Base-by-base conservation (phyloP, 2,329 filamentous ascomycete genomes). In the Dissoconium aciculare region DNA sequence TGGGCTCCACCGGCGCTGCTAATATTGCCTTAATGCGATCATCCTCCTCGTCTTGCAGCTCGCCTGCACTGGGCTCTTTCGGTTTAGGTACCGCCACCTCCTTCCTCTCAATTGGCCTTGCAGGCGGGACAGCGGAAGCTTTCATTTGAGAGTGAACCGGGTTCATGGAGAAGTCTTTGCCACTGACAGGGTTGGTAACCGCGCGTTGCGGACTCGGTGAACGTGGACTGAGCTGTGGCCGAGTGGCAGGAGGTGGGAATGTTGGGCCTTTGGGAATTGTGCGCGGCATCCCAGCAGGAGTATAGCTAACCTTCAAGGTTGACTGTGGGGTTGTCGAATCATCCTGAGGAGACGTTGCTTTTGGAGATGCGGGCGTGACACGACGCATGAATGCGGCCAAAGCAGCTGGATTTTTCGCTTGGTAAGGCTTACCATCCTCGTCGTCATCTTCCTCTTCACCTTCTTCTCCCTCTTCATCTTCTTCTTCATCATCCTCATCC, bases 161-260 rank as follows among this genome's bases (percentile, higher is more conserved):
- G 30, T 27, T 32, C 17, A 23, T 30, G 28, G 30, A 38, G 28
- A 16, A 30, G 14, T 12, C 26, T 13, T 31, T 24, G 17, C 31
- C 29, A 27, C 38, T 27, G 5, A 47, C 36, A 24, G 49, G 69
- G 16, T 72, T 55, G 24, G 69, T 64, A 31, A 53, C 49, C n/a
- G 64, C 60, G 17, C 77, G 70, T 15, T 80, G 57, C 1, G 79
- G 78, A 40, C 78, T 84, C 2, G 79, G 78, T 6, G 78, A 82
- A 19, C 77, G 70, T 27, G 78, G 75, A 40, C 69, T 75, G 23
- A 38, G 34, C 26, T 32, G 31, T 15, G 34, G 27, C 28, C 30
- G 36, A 26, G 17, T n/a, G 62, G 58, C 33, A 51, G 52, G 12
- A 57, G 59, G 69, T 6, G 69, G 58, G 33, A 79, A 68, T 14